These are phyloP conservation scores for Neonothopanus nambi DNA, from an alignment of 1,284 basidiomycete species.

Conservation along the genomic window DNA sequence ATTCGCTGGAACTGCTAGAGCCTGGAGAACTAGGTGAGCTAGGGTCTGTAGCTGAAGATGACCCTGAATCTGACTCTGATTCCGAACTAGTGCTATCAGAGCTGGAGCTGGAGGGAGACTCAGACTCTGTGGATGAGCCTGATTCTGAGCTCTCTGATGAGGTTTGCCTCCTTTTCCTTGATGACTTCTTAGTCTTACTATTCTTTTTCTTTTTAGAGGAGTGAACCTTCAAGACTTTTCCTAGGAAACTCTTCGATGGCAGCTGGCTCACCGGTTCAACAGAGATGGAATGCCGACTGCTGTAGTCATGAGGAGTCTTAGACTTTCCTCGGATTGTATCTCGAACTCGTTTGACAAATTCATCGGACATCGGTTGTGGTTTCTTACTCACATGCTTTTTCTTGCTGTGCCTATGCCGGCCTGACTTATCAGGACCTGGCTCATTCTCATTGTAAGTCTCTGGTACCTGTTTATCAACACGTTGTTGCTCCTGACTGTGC, in stretches of 20 bases:
- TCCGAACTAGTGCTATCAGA: background rate
- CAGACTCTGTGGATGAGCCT: background rate
- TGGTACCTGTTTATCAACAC: background rate
- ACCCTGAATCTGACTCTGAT: background rate
- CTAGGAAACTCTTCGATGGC: constrained; percentile 1
- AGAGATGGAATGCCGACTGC: too few relatives aligned
- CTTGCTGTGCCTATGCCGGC: too few relatives aligned
- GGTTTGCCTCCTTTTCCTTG: background rate
- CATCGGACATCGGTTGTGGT: background rate
- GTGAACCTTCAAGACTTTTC: background rate
- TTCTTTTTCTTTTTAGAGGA: background rate
- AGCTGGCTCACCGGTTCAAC: constrained; percentile 5
- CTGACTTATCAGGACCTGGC: too few relatives aligned
- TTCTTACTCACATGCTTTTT: background rate
- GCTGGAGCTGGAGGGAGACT: too few relatives aligned
- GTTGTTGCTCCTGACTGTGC: background rate
- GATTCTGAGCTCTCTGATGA: background rate
- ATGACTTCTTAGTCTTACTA: background rate
- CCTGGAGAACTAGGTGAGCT: too few relatives aligned
- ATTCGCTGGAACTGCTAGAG: background rate
- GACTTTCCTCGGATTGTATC: constrained; percentile 2
- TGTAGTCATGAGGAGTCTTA: background rate
- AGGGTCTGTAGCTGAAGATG: too few relatives aligned
- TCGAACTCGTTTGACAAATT: background rate
- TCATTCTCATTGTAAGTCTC: too few relatives aligned